Base-by-base conservation (phyloP, 2,329 filamentous ascomycete species). In the Colletotrichum coccodes region DNA sequence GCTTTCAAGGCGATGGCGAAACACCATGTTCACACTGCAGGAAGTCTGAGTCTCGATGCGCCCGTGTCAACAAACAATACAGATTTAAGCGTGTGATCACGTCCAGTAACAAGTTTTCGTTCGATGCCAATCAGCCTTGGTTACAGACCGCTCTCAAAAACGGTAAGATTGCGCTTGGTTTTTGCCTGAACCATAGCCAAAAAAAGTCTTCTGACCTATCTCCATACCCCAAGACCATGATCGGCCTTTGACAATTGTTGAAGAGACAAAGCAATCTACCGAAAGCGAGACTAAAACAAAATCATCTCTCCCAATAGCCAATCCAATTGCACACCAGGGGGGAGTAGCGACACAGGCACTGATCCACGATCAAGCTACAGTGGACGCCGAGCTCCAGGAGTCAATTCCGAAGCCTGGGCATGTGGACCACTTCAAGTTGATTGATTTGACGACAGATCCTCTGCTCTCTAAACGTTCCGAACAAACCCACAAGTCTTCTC, bases 111-210 rank as follows among this genome's bases (percentile, higher is more conserved):
- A 57, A 49, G 23, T 64, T 47, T n/a, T 57, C 52, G 4, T 64
- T 64, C 42, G 42, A 64, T 49, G 42, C 23, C 32, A 16, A 64
- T 40, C 60, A 64, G 26, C 60, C 60, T 12, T 64, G 60, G 60
- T 44, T 64, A 1, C 52, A 64, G 12, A 47, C 32, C 2, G 49
- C 11, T 40, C n/a, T 30, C 12, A 49, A 8, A 16, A 18, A 6
- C 9, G 23, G 60, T 64, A 64, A 40, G 60, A 26, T 23, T 14
- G 11, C 21, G 11, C 46, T 23, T 28, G n/a, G n/a, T n/a, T n/a
- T n/a, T n/a, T n/a, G n/a, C n/a, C n/a, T n/a, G n/a, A n/a, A n/a
- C n/a, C n/a, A n/a, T n/a, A n/a, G n/a, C n/a, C n/a, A n/a, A n/a
- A n/a, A n/a, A n/a, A n/a, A n/a, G n/a, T n/a, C n/a, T n/a, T n/a